Evolutionary conservation across 148 eudicot genomes (phyloP), one percentile per base, ranked within the genome.

Genomic region (Nepenthes mirabilis): DNA sequence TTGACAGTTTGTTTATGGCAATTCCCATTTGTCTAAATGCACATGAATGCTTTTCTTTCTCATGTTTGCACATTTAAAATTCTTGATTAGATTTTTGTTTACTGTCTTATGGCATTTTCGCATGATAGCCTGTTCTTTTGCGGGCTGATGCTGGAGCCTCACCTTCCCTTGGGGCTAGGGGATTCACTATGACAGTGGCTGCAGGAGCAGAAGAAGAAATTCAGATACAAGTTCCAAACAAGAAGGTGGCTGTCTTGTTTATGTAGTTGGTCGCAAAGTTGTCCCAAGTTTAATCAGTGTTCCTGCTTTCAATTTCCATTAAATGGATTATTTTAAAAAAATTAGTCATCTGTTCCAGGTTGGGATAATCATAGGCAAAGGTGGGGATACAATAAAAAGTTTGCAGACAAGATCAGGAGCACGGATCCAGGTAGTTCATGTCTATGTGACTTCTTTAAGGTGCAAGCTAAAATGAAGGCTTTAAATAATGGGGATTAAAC

Each of bases 121-220:
- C 3, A 49, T 52, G 34, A 33, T 37, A 51, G 51, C 14, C 47
- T 1, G 10, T 54, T 11, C 13, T 59, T 48, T 47, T 73, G 52
- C 75, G 88, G 99, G 99, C 99, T 68, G 96, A 93, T 72, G 99
- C 96, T 45, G 99, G 99, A 47, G 99, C 96, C 40, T 88, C 99
- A 37, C 99, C 99, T 51, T 68, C 99, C 56, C 96, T 93, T 63
- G 87, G 88, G 52, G 99, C 99, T 33, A 90, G 85, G 65, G 99
- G 96, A 33, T 86, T 86, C 68, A 73, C 69, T 58, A 73, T 88
- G 34, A 74, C 75, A 9, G 79, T 84, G 63, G 74, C 87, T 64
- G 66, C 84, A 47, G 86, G 87, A 68, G 74, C 80, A 67, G 82
- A 74, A 56, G 99, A 93, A 43, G 81, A 82, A 76, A 58, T 89